Conservation (phyloP, 1,284 basidiomycete genomes). For the Apiotrichum laibachii region DNA sequence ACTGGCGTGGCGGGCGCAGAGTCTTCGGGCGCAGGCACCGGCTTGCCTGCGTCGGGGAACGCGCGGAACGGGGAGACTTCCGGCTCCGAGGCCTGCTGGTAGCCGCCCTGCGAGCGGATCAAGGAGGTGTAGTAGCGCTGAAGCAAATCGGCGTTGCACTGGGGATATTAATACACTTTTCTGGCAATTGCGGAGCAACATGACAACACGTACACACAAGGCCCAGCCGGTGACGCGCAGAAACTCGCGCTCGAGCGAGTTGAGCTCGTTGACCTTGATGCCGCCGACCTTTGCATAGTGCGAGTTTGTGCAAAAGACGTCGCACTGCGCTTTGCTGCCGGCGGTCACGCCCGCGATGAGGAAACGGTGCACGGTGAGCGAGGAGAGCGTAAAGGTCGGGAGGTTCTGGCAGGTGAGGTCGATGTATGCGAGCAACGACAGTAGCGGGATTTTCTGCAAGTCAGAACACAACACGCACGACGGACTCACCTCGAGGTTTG, state of each 20-base stretch:
- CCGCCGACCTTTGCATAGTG: constrained; percentile 93
- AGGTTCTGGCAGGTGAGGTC: constrained; percentile 85
- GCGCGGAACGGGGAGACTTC: constrained; percentile 36
- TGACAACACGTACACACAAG: constrained; percentile 67
- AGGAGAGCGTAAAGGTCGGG: constrained; percentile 83
- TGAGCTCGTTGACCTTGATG: constrained; percentile 82
- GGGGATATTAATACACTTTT: constrained; percentile 4
- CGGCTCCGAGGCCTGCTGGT: constrained; percentile 41
- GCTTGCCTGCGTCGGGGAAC: constrained; percentile 32
- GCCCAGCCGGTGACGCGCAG: constrained; percentile 85
- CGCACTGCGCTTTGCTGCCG: constrained; percentile 85
- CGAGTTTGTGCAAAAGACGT: constrained; percentile 86
- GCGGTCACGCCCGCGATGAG: constrained; percentile 84
- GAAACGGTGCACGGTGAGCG: constrained; percentile 92
- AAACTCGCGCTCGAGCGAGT: constrained; percentile 88
- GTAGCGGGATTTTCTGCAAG: constrained; percentile 73
- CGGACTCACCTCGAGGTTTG: constrained; percentile 76
- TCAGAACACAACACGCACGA: not conserved
- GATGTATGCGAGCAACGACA: constrained; percentile 89
- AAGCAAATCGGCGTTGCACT: constrained; percentile 50
- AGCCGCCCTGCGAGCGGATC: constrained; percentile 49
- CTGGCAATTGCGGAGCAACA: constrained; percentile 7
- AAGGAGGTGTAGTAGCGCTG: constrained; percentile 53
- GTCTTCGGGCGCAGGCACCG: not conserved
- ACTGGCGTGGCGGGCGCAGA: constrained; percentile 12